phyloP scores from a whole-genome alignment of 768 basidiomycete species.

The Trametes cingulata region DNA sequence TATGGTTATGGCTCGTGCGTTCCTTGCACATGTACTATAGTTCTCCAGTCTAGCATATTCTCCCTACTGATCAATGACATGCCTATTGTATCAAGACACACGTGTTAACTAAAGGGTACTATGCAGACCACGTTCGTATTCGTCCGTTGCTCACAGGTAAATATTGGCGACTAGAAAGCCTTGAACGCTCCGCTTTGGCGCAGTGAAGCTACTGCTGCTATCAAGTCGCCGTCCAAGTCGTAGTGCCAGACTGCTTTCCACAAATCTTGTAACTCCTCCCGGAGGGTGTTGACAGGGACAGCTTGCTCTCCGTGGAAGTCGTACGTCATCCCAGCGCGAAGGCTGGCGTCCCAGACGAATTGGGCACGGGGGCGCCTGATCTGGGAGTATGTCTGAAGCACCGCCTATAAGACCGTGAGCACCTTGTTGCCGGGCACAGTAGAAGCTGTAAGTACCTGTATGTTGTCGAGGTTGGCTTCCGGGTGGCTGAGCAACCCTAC shows the following conservation, averaged over 20 bases:
- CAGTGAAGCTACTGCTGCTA: background rate
- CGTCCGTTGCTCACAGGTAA: too few relatives aligned
- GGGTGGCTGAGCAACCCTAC: conserved; percentile 47
- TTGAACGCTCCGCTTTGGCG: background rate
- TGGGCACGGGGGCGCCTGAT: conserved; percentile 51
- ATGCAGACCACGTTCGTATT: too few relatives aligned
- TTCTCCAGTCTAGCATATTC: conserved; percentile 13
- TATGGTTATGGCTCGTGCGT: conserved; percentile 20
- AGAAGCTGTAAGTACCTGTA: too few relatives aligned
- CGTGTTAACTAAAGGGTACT: too few relatives aligned
- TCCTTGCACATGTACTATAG: conserved; percentile 17
- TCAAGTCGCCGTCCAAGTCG: conserved; percentile 41
- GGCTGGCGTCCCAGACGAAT: conserved; percentile 46
- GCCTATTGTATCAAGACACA: background rate
- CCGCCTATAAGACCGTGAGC: conserved; percentile 36
- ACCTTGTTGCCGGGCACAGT: conserved; percentile 18
- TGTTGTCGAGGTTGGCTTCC: conserved; percentile 38
- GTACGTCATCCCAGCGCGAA: conserved; percentile 44
- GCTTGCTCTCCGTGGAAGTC: conserved; percentile 41
- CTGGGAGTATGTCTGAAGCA: conserved; percentile 47
- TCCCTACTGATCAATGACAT: conserved; percentile 9
- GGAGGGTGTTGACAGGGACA: conserved; percentile 31
- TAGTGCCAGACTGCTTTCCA: conserved; percentile 55
- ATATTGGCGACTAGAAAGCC: background rate
- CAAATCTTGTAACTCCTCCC: conserved; percentile 37